Conservation (phyloP, 257 asterid genomes). For the Lycium barbarum region DNA sequence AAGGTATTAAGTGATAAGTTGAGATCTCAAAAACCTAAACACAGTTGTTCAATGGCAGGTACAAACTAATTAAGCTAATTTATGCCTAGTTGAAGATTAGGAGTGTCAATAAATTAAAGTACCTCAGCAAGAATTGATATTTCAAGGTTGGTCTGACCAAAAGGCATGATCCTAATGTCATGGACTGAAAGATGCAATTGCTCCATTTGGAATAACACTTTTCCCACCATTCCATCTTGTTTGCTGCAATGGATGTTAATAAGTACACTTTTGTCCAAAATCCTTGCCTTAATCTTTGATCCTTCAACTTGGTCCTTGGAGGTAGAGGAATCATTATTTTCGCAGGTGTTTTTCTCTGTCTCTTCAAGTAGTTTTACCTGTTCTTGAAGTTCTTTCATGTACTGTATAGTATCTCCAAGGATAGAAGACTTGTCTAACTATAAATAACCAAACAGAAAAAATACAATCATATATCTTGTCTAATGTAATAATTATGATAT, state of each 20-base stretch:
- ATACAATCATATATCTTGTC: background rate
- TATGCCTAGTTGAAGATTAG: background rate
- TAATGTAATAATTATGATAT: background rate
- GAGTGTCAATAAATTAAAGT: background rate
- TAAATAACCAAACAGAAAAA: background rate
- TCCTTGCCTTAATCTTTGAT: slow-evolving; percentile 48
- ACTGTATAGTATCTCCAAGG: slow-evolving; percentile 39
- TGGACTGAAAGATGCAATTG: slow-evolving; percentile 47
- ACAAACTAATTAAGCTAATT: background rate
- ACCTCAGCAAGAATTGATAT: slow-evolving; percentile 44
- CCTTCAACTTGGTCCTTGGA: background rate
- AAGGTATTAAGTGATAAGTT: background rate
- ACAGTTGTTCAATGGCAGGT: background rate
- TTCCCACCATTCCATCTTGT: slow-evolving; percentile 40
- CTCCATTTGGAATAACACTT: slow-evolving; percentile 50
- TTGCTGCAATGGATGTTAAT: slow-evolving; percentile 55
- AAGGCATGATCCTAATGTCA: slow-evolving; percentile 62
- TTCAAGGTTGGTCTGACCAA: slow-evolving; percentile 47
- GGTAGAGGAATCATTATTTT: background rate
- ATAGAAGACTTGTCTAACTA: slow-evolving; percentile 46
- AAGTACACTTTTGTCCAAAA: slow-evolving; percentile 44
- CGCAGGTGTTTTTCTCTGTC: slow-evolving; percentile 29
- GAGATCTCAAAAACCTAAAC: background rate
- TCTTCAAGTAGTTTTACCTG: slow-evolving; percentile 49
- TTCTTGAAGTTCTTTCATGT: slow-evolving; percentile 54